phyloP scores from a whole-genome alignment of 257 asterid species.

The Verbascum thapsus region DNA sequence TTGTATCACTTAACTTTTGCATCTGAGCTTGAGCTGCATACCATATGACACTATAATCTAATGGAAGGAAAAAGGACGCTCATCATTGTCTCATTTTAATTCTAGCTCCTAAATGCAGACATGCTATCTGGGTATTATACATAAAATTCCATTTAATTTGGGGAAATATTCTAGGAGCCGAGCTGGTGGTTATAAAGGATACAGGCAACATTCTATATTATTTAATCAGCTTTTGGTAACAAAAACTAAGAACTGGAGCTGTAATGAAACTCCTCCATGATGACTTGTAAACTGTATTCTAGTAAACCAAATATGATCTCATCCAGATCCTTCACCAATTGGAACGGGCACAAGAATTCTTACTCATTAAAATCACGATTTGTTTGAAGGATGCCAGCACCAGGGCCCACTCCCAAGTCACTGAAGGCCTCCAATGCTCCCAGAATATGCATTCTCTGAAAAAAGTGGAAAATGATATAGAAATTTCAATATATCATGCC shows the following conservation, averaged over 20 bases:
- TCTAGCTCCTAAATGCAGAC: conserved; percentile 7
- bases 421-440: conserved; percentile 79
- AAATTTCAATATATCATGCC: conserved; percentile 4
- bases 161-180: too few relatives aligned
- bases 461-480: conserved; percentile 16
- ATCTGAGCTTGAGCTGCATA: neutral
- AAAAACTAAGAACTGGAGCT: too few relatives aligned
- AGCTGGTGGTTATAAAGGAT: too few relatives aligned
- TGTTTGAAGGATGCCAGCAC: conserved; percentile 47
- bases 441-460: conserved; percentile 79
- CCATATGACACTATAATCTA: conserved; percentile 1
- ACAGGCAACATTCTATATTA: too few relatives aligned
- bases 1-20: neutral
- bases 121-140: neutral
- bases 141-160: neutral
- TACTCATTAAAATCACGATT: conserved; percentile 89
- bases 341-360: conserved; percentile 35
- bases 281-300: conserved; percentile 14
- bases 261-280: conserved; percentile 20
- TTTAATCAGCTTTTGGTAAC: too few relatives aligned
- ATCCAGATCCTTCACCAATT: conserved; percentile 12
- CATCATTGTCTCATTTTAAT: neutral
- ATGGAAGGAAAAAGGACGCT: neutral
- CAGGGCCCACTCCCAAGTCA: conserved; percentile 53
- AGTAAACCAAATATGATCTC: neutral